Conservation (phyloP, 352 stramenopile species). For the Globisporangium radiosum region DNA sequence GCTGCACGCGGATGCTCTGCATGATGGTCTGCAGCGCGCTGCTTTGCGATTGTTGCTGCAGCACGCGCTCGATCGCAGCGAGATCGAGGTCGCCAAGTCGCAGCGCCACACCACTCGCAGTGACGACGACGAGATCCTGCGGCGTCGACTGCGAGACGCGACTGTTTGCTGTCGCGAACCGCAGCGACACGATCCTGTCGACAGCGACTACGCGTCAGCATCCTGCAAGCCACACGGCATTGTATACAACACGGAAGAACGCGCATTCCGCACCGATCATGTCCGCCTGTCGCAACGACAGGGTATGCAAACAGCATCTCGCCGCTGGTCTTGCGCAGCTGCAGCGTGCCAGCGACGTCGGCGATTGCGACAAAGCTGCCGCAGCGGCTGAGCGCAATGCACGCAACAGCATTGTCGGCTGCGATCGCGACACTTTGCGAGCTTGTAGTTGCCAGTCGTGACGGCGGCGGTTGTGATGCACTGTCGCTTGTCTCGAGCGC, state of each 20-base stretch:
- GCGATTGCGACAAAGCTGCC: conserved; percentile 25
- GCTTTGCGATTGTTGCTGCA: conserved; percentile 9
- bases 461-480: not conserved
- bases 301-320: conserved; percentile 18
- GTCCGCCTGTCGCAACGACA: conserved; percentile 1
- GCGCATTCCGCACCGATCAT: not conserved
- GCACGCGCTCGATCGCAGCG: conserved; percentile 20
- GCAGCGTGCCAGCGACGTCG: conserved; percentile 18
- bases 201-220: too few relatives aligned
- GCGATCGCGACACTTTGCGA: conserved; percentile 7
- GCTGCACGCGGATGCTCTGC: conserved; percentile 19
- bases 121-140: conserved; percentile 28
- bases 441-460: not conserved
- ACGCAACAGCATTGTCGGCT: conserved; percentile 12
- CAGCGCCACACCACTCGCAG: conserved; percentile 15
- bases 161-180: conserved; percentile 8
- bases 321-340: conserved; percentile 24
- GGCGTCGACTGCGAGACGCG: conserved; percentile 1
- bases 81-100: conserved; percentile 20
- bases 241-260: too few relatives aligned
- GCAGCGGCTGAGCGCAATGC: conserved; percentile 29
- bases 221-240: too few relatives aligned
- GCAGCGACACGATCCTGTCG: conserved; percentile 11
- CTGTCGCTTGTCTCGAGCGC: not conserved
- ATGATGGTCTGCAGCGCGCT: conserved; percentile 20